Percentiles rank a stretch among this genome's conserved stretches.
These are phyloP conservation scores for Diaporthe vaccinii DNA, from an alignment of 2,329 filamentous ascomycete genomes.

Conservation along the genomic window DNA sequence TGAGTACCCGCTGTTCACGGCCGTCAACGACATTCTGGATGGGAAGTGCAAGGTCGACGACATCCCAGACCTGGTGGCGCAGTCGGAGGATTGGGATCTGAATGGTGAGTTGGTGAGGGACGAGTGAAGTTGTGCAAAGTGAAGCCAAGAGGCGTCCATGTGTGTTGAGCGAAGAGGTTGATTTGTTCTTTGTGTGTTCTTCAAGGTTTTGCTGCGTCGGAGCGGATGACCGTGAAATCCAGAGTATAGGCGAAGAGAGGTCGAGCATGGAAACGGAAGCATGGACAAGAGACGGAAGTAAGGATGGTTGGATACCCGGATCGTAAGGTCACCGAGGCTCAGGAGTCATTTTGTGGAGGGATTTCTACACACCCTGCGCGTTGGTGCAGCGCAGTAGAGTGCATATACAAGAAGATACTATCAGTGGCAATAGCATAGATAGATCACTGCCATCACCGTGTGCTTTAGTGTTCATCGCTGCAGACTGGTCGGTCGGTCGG, in stretches of 20 bases:
- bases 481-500: background rate
- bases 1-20: constrained; percentile 93
- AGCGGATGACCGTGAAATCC: constrained; percentile 16
- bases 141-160: background rate
- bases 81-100: constrained; percentile 42
- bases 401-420: background rate
- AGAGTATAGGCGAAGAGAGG: background rate
- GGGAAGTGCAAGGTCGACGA: constrained; percentile 83
- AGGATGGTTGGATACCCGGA: constrained; percentile 3
- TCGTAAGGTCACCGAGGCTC: background rate
- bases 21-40: constrained; percentile 85
- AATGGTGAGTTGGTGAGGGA: constrained; percentile 32
- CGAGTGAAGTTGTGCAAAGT: background rate
- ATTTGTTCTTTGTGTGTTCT: constrained; percentile 20
- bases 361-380: background rate
- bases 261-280: background rate
- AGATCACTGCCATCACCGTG: no score
- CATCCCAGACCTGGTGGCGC: constrained; percentile 76
- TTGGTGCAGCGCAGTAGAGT: background rate
- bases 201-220: constrained; percentile 20
- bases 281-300: background rate
- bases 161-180: constrained; percentile 4
- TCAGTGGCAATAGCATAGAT: background rate
- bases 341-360: background rate
- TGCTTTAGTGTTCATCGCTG: background rate